Evolutionary conservation across 768 basidiomycete genomes (phyloP), one percentile per base, ranked within the genome.

Genomic region (Lentinula guzmanii): DNA sequence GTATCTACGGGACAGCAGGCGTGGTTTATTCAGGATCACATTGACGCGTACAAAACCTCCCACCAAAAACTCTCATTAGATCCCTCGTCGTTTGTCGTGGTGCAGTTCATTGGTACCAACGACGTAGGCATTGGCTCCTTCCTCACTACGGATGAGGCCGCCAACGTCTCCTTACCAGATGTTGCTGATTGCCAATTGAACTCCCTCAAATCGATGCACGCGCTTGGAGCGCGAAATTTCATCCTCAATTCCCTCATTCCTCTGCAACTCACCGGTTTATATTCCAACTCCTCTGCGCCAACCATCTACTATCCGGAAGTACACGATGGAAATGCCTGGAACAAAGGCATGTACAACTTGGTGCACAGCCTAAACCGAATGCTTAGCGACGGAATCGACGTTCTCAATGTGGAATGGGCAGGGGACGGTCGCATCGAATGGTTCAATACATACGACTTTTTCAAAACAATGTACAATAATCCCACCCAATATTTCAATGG

Each of bases 21-120:
- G 51, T 69, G 68, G 68, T 69, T 69, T 54, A 64, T 69, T 48
- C 62, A 66, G 50, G 68, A 69, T 57, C 66, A 67, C 48, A 63
- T 69, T n/a, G 42, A 54, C 34, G 48, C 50, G 42, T 57, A 62
- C 56, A 63, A 64, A 2, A 67, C 64, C 1, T 59, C 61, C 28
- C 39, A 65, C 24, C 66, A 67, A 51, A 65, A 58, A n/a, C 65
- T 69, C n/a, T 53, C 61, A n/a, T 63, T 69, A 51, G 65, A 69
- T 33, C 67, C 68, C 4, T 43, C 59, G 3, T 63, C 64, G 35
- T 68, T 68, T 51, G 66, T 67, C 6, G 68, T 65, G 28, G 57
- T 68, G 31, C 35, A 65, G 13, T 68, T 55, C 52, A 60, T 68
- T 24, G 68, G 68, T 4, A 68, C 68, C 8, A 68, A 68, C 62